Percentiles rank a stretch among this genome's conserved stretches.
Conservation (phyloP, 257 asterid species). For the Solanum chaucha region DNA sequence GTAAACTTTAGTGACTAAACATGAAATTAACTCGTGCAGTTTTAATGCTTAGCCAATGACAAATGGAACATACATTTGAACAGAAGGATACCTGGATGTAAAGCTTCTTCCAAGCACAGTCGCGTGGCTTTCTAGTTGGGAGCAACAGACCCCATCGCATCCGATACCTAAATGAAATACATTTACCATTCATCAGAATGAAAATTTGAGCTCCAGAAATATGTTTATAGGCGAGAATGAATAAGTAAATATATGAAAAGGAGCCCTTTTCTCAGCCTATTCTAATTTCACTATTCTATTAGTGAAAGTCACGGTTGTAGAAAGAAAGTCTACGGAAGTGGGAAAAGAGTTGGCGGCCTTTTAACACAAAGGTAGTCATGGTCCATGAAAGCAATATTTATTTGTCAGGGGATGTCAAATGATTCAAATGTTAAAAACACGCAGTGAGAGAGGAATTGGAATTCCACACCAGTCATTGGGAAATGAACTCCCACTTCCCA, state of each 20-base stretch:
- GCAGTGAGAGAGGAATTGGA: background rate
- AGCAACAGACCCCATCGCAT: slow-evolving; percentile 85
- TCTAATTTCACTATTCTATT: background rate
- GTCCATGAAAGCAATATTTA: background rate
- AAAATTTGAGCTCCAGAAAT: background rate
- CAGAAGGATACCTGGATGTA: slow-evolving; percentile 28
- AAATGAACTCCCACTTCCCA: background rate
- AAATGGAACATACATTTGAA: background rate
- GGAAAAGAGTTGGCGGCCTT: background rate
- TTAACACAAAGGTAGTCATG: background rate
- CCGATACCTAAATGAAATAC: slow-evolving; percentile 31
- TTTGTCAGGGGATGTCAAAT: background rate
- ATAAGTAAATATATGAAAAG: background rate
- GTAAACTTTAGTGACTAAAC: background rate
- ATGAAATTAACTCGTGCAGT: background rate
- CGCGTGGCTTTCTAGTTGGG: slow-evolving; percentile 68
- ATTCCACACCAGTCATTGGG: background rate
- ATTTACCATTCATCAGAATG: background rate
- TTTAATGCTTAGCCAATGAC: background rate
- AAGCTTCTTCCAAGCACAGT: slow-evolving; percentile 85
- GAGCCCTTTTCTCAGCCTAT: background rate
- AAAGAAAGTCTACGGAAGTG: too few species aligned
- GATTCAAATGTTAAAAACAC: background rate
- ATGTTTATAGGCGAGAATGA: background rate
- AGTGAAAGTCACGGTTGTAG: too few species aligned